Base-by-base conservation (phyloP, 345 rosid species). In the Murraya paniculata region DNA sequence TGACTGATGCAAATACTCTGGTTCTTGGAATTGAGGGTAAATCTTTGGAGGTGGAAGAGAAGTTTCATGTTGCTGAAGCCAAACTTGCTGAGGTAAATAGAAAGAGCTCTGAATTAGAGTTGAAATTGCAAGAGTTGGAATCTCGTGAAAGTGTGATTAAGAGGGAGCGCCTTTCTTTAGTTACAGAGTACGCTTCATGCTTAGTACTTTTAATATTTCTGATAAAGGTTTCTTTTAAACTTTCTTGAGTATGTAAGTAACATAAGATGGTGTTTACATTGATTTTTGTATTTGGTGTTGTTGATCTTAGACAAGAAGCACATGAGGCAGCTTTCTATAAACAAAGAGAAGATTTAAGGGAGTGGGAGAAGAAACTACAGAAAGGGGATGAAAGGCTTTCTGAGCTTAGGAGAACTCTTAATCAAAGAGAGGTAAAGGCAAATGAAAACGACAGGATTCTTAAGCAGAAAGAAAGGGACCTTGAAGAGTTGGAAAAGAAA, bases 291-390 rank as follows among this genome's bases (percentile, higher is more conserved):
- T 36, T 72, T 76, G 71, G 3, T 76, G 35, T 27, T 36, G 50
- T 69, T 73, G 68, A 73, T 77, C 41, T 65, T 82, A 95, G 99
- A 79, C 90, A 87, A 84, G 99, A 95, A 82, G 96, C 95, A 72
- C 91, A 90, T 18, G 84, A 85, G 78, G 89, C 91, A 73, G 83
- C 88, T 71, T 88, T 92, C 67, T 87, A 86, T 82, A 88, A 87
- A 81, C 91, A 91, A 76, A 89, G 93, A 70, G 96, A 91, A 85
- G 97, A 93, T 45, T 75, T 93, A 68, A 83, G 75, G 72, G 94
- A 88, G 78, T 92, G 96, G 98, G 97, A 93, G 83, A 89, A 74
- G 82, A 88, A 85, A 80, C 80, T 93, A 38, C 84, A 76, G 64
- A 78, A 81, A 28, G 59, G 70, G 78, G 98, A 93, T 73, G 88